Evolutionary conservation across 306 rosid species (phyloP), one percentile per base, ranked within the genome.

Genomic region (Glycine tomentella): DNA sequence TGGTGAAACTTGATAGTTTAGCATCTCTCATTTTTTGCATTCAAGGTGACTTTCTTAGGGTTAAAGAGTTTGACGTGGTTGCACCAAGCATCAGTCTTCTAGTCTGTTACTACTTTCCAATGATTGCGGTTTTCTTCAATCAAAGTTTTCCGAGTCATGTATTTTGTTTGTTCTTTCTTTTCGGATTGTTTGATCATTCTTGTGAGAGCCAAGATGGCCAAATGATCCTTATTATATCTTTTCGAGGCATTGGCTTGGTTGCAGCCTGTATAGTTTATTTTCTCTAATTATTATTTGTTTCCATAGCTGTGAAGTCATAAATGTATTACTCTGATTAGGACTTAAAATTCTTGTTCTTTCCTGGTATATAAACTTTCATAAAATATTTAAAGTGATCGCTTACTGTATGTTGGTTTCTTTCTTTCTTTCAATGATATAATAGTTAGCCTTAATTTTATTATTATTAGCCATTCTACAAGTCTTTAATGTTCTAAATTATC

Each of bases 51-150:
- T 75, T 69, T 56, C 49, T 48, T 72, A 52, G 76, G 72, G 52
- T 62, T 63, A 36, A 62, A 70, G 80, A 82, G 75, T 74, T 69
- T 74, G 73, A 72, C 45, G 63, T 73, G 72, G 73, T 50, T 63
- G 87, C 77, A 78, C 72, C 80, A 78, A 72, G 73, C 53, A 63
- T 82, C 70, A 62, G 46, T 67, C 76, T 52, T 76, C 13, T 71
- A 53, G 75, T 55, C 53, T 33, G 82, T 61, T 81, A 58, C 53
- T 42, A 57, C 44, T 71, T 70, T 55, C 75, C 81, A 68, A 11
- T 74, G 33, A 17, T 52, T 80, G 86, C 77, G 56, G 87, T 80
- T 79, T 86, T 79, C 82, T 69, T 50, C 79, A 59, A 20, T n/a
- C 62, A 79, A 82, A 61, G 62, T 62, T 64, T 63, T 36, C 69